These are phyloP conservation scores for Solanum pinnatisectum DNA, from an alignment of 257 asterid genomes.

Conservation along the genomic window DNA sequence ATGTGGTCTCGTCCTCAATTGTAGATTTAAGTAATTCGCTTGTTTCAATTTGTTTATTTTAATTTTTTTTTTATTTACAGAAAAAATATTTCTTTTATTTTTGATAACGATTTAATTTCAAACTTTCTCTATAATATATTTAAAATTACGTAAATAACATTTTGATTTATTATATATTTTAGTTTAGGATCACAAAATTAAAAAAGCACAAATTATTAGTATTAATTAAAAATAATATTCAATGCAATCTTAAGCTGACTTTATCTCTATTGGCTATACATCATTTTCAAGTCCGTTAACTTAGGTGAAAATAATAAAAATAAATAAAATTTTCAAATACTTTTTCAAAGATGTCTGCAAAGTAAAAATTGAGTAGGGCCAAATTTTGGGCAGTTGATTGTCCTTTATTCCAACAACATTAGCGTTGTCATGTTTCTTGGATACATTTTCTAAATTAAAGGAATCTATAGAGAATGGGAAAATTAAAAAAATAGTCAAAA, in stretches of 20 bases:
- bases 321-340: not conserved
- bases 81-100: no score
- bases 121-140: no score
- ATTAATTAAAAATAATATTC: not conserved
- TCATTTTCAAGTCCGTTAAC: constrained; percentile 10
- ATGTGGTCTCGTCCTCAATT: not conserved
- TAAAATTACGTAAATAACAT: no score
- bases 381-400: not conserved
- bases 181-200: no score
- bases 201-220: no score
- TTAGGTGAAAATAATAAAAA: not conserved
- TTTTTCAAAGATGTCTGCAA: not conserved
- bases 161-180: no score
- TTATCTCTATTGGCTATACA: constrained; percentile 6
- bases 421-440: not conserved
- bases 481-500: not conserved
- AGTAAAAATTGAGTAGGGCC: not conserved
- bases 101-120: no score
- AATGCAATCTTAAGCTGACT: constrained; percentile 13
- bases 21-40: not conserved
- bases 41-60: no score
- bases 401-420: not conserved
- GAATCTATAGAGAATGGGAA: not conserved
- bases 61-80: no score
- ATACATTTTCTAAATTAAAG: not conserved